phyloP scores from a whole-genome alignment of 2,329 filamentous ascomycete genomes.

The Cordyceps farinosa region DNA sequence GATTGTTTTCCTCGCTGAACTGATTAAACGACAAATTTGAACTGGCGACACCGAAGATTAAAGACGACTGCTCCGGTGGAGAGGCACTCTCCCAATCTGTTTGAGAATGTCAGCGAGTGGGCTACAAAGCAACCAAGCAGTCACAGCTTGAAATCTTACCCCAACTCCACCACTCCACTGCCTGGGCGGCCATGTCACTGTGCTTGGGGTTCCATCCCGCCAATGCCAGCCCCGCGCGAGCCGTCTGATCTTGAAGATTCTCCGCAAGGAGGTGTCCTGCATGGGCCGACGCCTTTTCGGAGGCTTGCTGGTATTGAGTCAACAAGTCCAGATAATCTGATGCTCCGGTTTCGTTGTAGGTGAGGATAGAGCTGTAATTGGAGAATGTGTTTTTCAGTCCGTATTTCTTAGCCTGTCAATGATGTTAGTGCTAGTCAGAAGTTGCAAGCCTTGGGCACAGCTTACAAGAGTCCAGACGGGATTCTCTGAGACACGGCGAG shows the following conservation, averaged over 20 bases:
- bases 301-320: constrained; percentile 46
- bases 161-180: constrained; percentile 56
- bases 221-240: constrained; percentile 56
- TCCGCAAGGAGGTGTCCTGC: constrained; percentile 55
- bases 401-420: constrained; percentile 49
- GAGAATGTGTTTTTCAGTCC: constrained; percentile 54
- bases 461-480: constrained; percentile 55
- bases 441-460: not conserved
- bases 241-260: constrained; percentile 59
- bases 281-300: constrained; percentile 43
- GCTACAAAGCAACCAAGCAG: not conserved
- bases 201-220: constrained; percentile 59
- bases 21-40: constrained; percentile 61
- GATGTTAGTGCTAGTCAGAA: not conserved
- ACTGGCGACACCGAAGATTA: constrained; percentile 52
- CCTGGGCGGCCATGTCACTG: constrained; percentile 51
- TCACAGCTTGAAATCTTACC: constrained; percentile 24
- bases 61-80: constrained; percentile 52
- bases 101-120: not conserved
- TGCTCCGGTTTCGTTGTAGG: constrained; percentile 56
- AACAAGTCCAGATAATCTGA: constrained; percentile 49
- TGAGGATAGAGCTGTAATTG: constrained; percentile 55
- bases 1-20: constrained; percentile 59
- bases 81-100: constrained; percentile 23
- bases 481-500: constrained; percentile 43